Evolutionary conservation across 495 filamentous ascomycete genomes (phyloP), one percentile per base, ranked within the genome.

Genomic region (Neurospora sp.): DNA sequence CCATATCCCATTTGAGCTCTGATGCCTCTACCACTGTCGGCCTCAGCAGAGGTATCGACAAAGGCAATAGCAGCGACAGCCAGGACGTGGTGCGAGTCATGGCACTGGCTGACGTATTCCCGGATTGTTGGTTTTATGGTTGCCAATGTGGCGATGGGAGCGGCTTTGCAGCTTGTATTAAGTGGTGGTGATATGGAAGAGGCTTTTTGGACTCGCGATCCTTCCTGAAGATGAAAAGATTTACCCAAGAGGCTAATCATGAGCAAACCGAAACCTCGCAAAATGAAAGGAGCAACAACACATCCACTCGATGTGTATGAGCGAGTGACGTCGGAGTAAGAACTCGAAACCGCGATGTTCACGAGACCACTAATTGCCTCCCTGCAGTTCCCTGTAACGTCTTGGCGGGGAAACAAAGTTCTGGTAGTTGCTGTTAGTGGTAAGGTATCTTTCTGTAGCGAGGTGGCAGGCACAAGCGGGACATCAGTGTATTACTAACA

Each of bases 31-130:
- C 53, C 53, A 65, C 46, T 46, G 61, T 70, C 39, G 74, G 40
- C 71, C 74, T 46, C 41, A 71, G 48, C 39, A 74, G 14, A 39
- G 44, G 39, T 68, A 61, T 74, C 68, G 76, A 61, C 44, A 79
- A 42, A 27, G 74, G 69, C 48, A 79, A 20, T 37, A 76, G 59
- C 11, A 75, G 68, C 35, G 72, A 73, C 31, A 38, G 61, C 73
- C 72, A 74, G 18, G 59, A 42, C 2, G 53, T 65, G 27, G 27
- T 35, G 27, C 53, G 27, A 65, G 27, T 37, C 53, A 65, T 65
- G 35, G 27, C 31, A 35, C 53, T 27, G 27, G 27, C 53, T 65
- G 27, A 18, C 14, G 27, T 31, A 16, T 35, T 18, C 6, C 53
- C 14, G 6, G 6, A 18, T 35, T 16, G 12, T 35, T 37, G 27